Base-by-base conservation (phyloP, 1,284 basidiomycete genomes). In the Trichosporon ovoides region DNA sequence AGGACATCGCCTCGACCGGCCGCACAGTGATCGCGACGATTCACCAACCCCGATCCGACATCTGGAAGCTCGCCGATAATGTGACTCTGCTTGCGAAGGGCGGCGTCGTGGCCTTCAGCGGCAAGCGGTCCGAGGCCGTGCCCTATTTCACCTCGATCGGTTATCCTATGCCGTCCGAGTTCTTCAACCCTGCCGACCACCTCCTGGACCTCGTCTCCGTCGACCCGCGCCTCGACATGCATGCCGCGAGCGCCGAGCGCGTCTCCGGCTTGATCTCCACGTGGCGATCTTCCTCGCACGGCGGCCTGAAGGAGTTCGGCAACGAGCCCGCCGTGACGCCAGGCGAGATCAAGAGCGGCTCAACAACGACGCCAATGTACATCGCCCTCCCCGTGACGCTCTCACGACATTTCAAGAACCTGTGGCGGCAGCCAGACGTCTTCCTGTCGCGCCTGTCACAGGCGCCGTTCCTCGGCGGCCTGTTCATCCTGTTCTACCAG, bases 1-100 rank as follows among this genome's bases (percentile, higher is more conserved):
- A 75, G 35, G 75, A 78, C 53, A 81, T 83, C 50, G 82, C 81
- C 0, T 67, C 75, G 0, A 79, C 78, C 34, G 82, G 82, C 0
- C 74, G 82, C 3, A 83, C 82, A 0, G 78, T 83, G 38, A 81
- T 83, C 51, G 80, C 80, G 3, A 80, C 81, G 0, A 78, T 83
- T 16, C 82, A 83, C 63, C 82, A 83, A 65, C 81, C 81, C 12
- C 80, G 81, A 14, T 79, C 77, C 24, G 81, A 83, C 54, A 82
- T 83, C 38, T 72, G 73, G 70, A 71, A 73, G 56, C 69, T 77
- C 20, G 75, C 79, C 52, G 81, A 82, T 60, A 79, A 82, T 56
- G 71, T 82, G 38, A 73, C 81, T 1, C 71, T 83, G 0, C 73
- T 83, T 1, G 81, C 80, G 13, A 82, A 81, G 61, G 81, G 81